Base-by-base conservation (phyloP, 2,329 filamentous ascomycete species). In the Aspergillus aculeatinus region DNA sequence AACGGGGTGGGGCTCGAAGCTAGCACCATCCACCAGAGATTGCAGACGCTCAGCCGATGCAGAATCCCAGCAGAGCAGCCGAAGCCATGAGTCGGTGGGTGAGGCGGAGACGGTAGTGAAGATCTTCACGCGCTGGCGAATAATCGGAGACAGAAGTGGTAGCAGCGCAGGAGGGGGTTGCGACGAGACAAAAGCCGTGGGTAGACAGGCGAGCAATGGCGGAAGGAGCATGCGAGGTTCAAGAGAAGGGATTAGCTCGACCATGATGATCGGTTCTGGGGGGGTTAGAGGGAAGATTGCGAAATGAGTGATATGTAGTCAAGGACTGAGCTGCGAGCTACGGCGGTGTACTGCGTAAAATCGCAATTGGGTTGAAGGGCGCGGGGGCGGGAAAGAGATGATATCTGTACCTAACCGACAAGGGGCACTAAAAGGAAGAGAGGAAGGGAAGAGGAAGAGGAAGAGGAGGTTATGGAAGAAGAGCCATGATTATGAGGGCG, bases 161-260 rank as follows among this genome's bases (percentile, higher is more conserved):
- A 88, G 78, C 11, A 89, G 76, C 29, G 82, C 84, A 53, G 86
- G 85, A 4, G 86, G 86, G 35, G 86, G 84, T 61, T 80, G 79
- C 57, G 81, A 80, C 39, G 86, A 85, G 55, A 82, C 81, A 69
- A 83, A 86, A 16, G 86, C 83, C 21, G 83, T 83, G 6, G 86
- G 84, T 3, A 89, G 79, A 72, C 85, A 88, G 49, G 86, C 86
- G 52, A 89, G 82, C 7, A 89, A 77, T 39, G 86, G 85, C 60
- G 84, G 85, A 21, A 89, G 81, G 14, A 89, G 77, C 47, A 80
- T 77, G 63, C 82, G 80, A 55, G 84, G 77, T 61, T 86, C 79
- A 29, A 86, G 86, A 44, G 80, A 77, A 56, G 80, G 80, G 59
- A 86, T 82, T 57, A 80, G 74, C 66, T 84, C 80, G 68, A 83